Conservation (phyloP, 768 basidiomycete species). For the Mycena chlorophos region DNA sequence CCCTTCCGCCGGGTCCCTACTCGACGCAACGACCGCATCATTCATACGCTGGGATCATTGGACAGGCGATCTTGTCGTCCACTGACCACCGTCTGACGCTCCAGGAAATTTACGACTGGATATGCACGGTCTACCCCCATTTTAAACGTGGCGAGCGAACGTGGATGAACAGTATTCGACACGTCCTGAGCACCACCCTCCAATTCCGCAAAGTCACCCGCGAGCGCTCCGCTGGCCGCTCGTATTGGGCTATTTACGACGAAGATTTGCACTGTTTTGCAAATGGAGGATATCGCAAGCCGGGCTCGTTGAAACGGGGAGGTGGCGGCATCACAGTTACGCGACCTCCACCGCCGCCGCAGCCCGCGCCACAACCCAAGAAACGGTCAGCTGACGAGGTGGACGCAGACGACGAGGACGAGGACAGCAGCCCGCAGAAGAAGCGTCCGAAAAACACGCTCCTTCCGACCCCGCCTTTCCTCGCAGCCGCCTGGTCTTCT, state of each 20-base stretch:
- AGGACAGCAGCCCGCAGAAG: conserved; percentile 18
- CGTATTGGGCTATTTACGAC: conserved; percentile 85
- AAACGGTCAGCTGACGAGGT: conserved; percentile 36
- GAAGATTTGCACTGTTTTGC: conserved; percentile 82
- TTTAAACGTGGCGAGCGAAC: conserved; percentile 92
- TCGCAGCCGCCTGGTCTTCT: conserved; percentile 16
- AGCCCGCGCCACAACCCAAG: conserved; percentile 38
- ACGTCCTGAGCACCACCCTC: conserved; percentile 89
- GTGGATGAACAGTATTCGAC: conserved; percentile 99
- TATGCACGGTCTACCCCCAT: conserved; percentile 89
- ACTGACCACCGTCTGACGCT: conserved; percentile 82
- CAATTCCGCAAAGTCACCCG: conserved; percentile 86
- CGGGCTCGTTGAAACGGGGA: conserved; percentile 19
- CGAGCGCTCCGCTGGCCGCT: conserved; percentile 75
- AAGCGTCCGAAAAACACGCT: conserved; percentile 33
- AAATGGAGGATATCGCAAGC: conserved; percentile 79
- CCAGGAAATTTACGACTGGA: conserved; percentile 96
- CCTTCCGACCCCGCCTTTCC: conserved; percentile 3
- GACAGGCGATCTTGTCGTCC: conserved; percentile 89
- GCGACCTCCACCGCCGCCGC: too few relatives aligned
- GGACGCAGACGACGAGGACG: conserved; percentile 17
- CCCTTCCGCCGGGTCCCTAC: conserved; percentile 83
- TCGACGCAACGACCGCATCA: conserved; percentile 76
- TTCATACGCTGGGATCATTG: conserved; percentile 94
- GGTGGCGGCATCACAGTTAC: not conserved